These are phyloP conservation scores for Didymella arachidicola DNA, from an alignment of 2,329 filamentous ascomycete species.

Conservation along the genomic window DNA sequence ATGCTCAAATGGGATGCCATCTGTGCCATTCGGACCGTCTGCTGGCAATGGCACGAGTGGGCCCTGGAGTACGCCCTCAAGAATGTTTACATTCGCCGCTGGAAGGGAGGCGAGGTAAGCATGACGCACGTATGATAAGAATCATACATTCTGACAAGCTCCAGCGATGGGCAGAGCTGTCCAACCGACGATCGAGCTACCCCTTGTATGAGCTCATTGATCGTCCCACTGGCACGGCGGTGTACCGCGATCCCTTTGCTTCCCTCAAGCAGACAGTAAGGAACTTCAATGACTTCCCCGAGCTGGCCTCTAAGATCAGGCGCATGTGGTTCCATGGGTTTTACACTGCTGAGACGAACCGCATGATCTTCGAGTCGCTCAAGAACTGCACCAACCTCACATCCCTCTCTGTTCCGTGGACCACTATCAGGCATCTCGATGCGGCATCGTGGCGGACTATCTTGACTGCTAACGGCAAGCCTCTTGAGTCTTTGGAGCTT, in stretches of 20 bases:
- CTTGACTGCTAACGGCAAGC: constrained; percentile 54
- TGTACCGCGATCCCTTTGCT: constrained; percentile 62
- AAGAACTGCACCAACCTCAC: constrained; percentile 57
- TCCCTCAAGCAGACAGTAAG: constrained; percentile 58
- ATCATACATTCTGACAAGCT: constrained; percentile 28
- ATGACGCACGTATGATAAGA: neutral
- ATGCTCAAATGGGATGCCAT: constrained; percentile 62
- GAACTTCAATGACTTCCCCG: constrained; percentile 56
- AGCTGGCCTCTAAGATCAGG: constrained; percentile 58
- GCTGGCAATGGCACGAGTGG: constrained; percentile 62
- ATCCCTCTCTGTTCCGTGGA: constrained; percentile 62
- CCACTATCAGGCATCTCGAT: constrained; percentile 58
- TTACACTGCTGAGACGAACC: constrained; percentile 60
- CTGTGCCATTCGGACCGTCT: constrained; percentile 58
- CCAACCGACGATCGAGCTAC: constrained; percentile 55
- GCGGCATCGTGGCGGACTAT: constrained; percentile 59
- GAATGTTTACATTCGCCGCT: constrained; percentile 60
- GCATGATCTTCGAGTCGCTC: constrained; percentile 58
- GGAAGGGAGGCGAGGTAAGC: constrained; percentile 58
- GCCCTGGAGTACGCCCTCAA: constrained; percentile 60
- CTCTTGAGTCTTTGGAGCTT: constrained; percentile 61
- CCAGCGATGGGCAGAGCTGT: constrained; percentile 61
- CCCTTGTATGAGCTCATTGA: constrained; percentile 59
- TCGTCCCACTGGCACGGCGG: constrained; percentile 55
- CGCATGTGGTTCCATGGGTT: constrained; percentile 65